Base-by-base conservation (phyloP, 768 basidiomycete species). In the Punctularia strigosozonata region DNA sequence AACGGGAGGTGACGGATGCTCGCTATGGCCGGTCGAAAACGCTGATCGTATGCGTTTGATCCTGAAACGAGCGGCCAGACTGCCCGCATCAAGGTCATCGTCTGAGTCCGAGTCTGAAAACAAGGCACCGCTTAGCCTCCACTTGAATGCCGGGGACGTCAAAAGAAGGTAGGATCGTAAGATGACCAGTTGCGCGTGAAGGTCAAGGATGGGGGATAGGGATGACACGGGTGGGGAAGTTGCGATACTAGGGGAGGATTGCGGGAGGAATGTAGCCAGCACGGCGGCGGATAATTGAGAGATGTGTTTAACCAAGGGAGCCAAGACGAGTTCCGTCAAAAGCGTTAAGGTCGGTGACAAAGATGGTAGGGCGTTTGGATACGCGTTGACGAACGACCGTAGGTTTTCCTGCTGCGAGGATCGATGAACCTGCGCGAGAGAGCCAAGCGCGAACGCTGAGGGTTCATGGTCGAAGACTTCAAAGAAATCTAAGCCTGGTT, bases 101-200 rank as follows among this genome's bases (percentile, higher is more conserved):
- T 19, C 8, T 10, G 8, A 12, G 19, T 74, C 75, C 0, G 70
- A 65, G 46, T 90, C 85, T 0, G 80, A 81, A 57, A 92, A 91
- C 12, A 94, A 62, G 0, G 90, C 85, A 2, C 60, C 59, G 13
- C 71, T 62, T 10, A 94, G 68, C 4, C 80, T 73, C 5, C 68
- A 65, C 49, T 77, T 80, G 63, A 92, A 94, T 1, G 78, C 59
- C 22, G 80, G 75, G 0, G 77, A 73, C 1, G 80, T 75, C 33
- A 90, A 61, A 13, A 88, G 64, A 37, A 90, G 68, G 48, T 85
- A 88, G 3, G 81, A 81, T 15, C 81, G 75, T 28, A 89, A 63
- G 32, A 89, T 64, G 19, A 61, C 49, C 21, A 87, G 68, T 46
- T 88, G 86, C 1, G 73, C 62, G 34, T 67, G 72, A 25, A 90